Conservation (phyloP, 1,139 yeast genomes). For the Hyphopichia wangnamkhiaoensis region DNA sequence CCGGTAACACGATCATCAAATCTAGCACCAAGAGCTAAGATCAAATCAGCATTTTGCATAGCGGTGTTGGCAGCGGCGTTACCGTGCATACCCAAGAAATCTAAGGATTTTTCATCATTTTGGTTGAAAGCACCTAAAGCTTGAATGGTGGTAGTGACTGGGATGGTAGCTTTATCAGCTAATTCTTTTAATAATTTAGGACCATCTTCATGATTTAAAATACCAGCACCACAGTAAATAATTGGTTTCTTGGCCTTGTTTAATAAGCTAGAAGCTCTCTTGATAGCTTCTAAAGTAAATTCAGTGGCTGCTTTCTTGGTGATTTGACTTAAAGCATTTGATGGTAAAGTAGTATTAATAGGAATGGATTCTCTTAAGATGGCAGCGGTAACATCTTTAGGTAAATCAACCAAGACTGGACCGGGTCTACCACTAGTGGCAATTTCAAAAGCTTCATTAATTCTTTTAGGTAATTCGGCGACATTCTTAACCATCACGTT, state of each 20-base stretch:
- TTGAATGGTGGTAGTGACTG: constrained; percentile 94
- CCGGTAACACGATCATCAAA: constrained; percentile 98
- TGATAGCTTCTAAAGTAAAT: constrained; percentile 72
- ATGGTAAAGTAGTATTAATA: constrained; percentile 79
- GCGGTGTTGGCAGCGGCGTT: constrained; percentile 93
- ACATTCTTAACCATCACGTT: constrained; percentile 96
- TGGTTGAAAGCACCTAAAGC: constrained; percentile 95
- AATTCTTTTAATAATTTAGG: constrained; percentile 78
- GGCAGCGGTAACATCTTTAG: constrained; percentile 96
- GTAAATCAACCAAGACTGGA: constrained; percentile 95
- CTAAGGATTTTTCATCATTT: constrained; percentile 83
- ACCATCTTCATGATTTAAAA: constrained; percentile 77
- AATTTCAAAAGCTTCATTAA: constrained; percentile 96
- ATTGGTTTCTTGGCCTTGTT: constrained; percentile 86
- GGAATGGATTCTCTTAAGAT: constrained; percentile 87
- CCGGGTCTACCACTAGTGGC: constrained; percentile 98
- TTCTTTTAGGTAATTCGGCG: constrained; percentile 91
- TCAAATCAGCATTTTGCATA: constrained; percentile 89
- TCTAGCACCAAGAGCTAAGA: constrained; percentile 93
- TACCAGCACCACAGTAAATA: constrained; percentile 90
- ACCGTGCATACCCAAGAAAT: constrained; percentile 99
- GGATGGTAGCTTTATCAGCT: constrained; percentile 87
- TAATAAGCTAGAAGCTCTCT: constrained; percentile 74
- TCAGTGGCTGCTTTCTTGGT: constrained; percentile 74
- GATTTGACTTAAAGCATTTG: constrained; percentile 70